phyloP scores from a whole-genome alignment of 306 rosid species.

The Elaeagnus macrophylla region DNA sequence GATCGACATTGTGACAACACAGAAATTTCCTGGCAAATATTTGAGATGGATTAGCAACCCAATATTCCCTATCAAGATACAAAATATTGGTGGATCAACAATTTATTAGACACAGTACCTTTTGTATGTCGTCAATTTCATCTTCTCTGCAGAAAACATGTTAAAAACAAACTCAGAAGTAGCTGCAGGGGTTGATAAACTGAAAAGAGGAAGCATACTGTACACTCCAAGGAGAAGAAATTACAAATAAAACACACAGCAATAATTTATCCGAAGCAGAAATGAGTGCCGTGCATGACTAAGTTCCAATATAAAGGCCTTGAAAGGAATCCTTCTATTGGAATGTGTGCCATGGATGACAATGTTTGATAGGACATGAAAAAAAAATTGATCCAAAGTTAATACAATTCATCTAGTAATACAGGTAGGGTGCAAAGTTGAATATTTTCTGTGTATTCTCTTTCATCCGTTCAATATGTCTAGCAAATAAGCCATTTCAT shows the following conservation, averaged over 20 bases:
- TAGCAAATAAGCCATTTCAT: too few species aligned
- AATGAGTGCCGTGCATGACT: background rate
- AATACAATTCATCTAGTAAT: too few species aligned
- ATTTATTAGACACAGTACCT: slow-evolving; percentile 53
- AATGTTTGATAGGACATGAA: too few species aligned
- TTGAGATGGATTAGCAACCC: slow-evolving; percentile 31
- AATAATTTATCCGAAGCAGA: slow-evolving; percentile 6
- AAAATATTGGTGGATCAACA: slow-evolving; percentile 13
- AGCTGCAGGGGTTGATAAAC: slow-evolving; percentile 17
- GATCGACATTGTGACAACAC: slow-evolving; percentile 97
- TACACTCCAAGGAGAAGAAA: background rate
- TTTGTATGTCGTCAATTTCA: slow-evolving; percentile 95
- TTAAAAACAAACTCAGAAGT: slow-evolving; percentile 20
- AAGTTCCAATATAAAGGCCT: background rate
- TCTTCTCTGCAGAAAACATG: slow-evolving; percentile 65
- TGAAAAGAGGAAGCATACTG: slow-evolving; percentile 9
- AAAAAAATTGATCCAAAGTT: too few species aligned
- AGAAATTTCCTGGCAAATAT: slow-evolving; percentile 86
- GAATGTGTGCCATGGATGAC: too few species aligned
- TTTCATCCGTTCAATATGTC: too few species aligned
- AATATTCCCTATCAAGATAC: slow-evolving; percentile 16
- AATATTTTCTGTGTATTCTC: too few species aligned
- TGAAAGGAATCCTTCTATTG: too few species aligned
- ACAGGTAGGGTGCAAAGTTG: too few species aligned
- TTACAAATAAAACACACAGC: background rate